phyloP scores from a whole-genome alignment of 441 rosid species.

The Flueggea neowawraea region DNA sequence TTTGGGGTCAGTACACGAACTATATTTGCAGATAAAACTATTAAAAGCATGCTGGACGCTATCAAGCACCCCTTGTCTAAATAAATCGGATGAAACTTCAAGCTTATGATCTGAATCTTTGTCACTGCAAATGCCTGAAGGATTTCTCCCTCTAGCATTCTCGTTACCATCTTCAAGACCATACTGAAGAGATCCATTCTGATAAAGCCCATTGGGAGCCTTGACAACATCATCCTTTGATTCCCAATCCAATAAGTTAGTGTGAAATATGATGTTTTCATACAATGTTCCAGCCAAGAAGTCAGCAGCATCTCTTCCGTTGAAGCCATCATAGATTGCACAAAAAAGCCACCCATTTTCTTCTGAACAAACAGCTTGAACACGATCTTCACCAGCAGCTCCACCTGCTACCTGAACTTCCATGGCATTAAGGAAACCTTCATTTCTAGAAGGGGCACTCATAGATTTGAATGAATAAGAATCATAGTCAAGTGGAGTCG shows the following conservation, averaged over 20 bases:
- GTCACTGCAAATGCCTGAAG: conserved; percentile 1
- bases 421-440: conserved; percentile 63
- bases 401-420: conserved; percentile 97
- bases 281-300: conserved; percentile 92
- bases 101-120: conserved; percentile 15
- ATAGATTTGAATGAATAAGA: conserved; percentile 45
- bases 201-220: conserved; percentile 22
- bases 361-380: conserved; percentile 97
- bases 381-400: conserved; percentile 98
- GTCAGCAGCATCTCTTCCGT: conserved; percentile 98
- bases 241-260: conserved; percentile 51
- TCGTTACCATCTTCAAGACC: conserved; percentile 17
- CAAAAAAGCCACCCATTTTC: conserved; percentile 96
- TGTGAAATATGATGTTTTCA: conserved; percentile 57
- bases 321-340: conserved; percentile 89
- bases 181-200: conserved; percentile 21
- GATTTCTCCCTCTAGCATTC: conserved; percentile 6
- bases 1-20: no score
- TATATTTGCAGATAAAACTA: background rate
- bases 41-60: conserved; percentile 68
- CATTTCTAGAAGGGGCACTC: conserved; percentile 66
- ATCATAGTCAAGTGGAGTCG: conserved; percentile 60
- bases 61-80: conserved; percentile 64
- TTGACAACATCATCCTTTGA: conserved; percentile 32
- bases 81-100: conserved; percentile 35